Conservation (phyloP, 1,284 basidiomycete species). For the Wallemia ichthyophaga region DNA sequence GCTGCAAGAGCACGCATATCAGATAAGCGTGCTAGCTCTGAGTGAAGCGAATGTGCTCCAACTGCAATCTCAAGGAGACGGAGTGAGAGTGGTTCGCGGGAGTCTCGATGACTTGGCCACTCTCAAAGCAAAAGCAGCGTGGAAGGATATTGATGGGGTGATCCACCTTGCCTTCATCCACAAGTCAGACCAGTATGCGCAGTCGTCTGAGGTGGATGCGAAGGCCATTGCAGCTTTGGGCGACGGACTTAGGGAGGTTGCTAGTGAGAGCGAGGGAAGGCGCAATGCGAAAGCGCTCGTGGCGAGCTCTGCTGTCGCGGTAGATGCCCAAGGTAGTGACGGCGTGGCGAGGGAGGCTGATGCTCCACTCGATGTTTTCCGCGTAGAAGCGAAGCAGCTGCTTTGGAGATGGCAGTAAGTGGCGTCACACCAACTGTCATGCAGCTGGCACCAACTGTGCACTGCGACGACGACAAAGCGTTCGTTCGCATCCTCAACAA, state of each 20-base stretch:
- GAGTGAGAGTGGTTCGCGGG: conserved; percentile 7
- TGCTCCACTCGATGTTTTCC: background rate
- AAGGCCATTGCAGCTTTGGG: conserved; percentile 7
- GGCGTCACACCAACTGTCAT: background rate
- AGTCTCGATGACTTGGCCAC: conserved; percentile 8
- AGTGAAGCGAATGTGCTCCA: conserved; percentile 6
- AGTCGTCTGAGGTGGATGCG: conserved; percentile 5
- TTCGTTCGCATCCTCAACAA: background rate
- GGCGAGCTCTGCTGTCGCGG: conserved; percentile 5
- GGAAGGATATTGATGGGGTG: conserved; percentile 1
- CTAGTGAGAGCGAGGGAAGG: too few species aligned
- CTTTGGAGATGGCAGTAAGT: background rate
- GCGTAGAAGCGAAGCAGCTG: background rate
- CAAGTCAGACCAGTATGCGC: conserved; percentile 5
- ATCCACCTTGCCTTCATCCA: conserved; percentile 12
- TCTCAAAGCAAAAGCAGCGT: conserved; percentile 2
- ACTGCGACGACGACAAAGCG: background rate
- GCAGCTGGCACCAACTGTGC: background rate
- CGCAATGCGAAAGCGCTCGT: conserved; percentile 7
- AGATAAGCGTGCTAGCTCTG: conserved; percentile 10
- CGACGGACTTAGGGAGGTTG: conserved; percentile 6
- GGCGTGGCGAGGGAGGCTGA: background rate
- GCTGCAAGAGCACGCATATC: conserved; percentile 9
- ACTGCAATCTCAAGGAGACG: conserved; percentile 6
- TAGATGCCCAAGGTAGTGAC: background rate